These are phyloP conservation scores for Cyberlindnera euphorbiae DNA, from an alignment of 805 yeast species.

Conservation along the genomic window DNA sequence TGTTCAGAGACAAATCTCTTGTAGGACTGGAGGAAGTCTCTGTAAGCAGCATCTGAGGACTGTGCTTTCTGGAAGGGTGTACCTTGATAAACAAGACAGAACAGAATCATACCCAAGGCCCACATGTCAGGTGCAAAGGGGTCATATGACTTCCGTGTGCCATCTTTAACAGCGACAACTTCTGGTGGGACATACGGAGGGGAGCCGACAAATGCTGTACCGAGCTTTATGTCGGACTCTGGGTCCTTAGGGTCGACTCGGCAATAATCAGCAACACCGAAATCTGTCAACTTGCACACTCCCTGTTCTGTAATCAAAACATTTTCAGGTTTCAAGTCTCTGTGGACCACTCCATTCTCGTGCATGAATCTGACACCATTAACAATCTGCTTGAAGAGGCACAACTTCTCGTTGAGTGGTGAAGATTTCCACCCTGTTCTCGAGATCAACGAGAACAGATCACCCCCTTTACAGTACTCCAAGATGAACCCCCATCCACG, in stretches of 20 bases:
- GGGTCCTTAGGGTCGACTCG: constrained; percentile 50
- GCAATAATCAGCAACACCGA: constrained; percentile 69
- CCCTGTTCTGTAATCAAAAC: constrained; percentile 57
- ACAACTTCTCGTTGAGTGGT: constrained; percentile 48
- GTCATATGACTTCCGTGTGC: constrained; percentile 39
- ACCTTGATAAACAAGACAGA: constrained; percentile 51
- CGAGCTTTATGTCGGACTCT: constrained; percentile 31
- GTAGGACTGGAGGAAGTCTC: constrained; percentile 52
- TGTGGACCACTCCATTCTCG: constrained; percentile 61
- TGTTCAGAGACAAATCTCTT: constrained; percentile 34
- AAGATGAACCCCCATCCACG: constrained; percentile 77
- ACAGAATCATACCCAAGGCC: constrained; percentile 67
- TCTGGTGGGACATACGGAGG: constrained; percentile 84
- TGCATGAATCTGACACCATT: constrained; percentile 61
- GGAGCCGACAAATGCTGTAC: constrained; percentile 60
- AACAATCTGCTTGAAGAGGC: constrained; percentile 65
- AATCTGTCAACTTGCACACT: constrained; percentile 64
- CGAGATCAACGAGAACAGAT: constrained; percentile 47
- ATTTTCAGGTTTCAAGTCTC: constrained; percentile 75
- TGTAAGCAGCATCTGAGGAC: constrained; percentile 42
- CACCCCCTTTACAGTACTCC: constrained; percentile 60
- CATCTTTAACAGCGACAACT: constrained; percentile 48
- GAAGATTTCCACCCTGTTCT: constrained; percentile 57
- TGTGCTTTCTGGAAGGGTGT: constrained; percentile 57
- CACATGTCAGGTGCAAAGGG: constrained; percentile 69